Base-by-base conservation (phyloP, 2,329 filamentous ascomycete genomes). In the Lanzia echinophila region DNA sequence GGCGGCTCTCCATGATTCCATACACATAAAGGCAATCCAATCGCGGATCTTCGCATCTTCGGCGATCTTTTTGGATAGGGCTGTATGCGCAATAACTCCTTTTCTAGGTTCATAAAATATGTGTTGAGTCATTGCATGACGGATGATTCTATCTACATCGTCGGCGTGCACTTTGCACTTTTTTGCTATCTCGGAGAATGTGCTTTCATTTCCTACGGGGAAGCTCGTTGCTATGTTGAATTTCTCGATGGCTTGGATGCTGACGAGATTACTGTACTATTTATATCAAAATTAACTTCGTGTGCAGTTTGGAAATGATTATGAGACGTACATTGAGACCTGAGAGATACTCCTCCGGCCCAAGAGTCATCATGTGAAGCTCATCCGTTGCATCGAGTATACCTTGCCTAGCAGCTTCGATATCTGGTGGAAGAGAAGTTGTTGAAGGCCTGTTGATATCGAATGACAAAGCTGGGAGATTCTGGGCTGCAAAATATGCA, bases 51-150 rank as follows among this genome's bases (percentile, higher is more conserved):
- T 47, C 10, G 36, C 24, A 12, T 56, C 50, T 22, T 65, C 58
- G 2, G 46, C 49, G 12, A 68, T 46, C 19, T 61, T 6, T 10
- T 55, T 56, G 1, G 60, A 65, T 5, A 56, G 53, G 24, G 60
- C 56, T 7, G 56, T 65, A 45, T 66, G 62, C 1, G 49, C 36
- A 3, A 65, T 48, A 3, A 58, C 12, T 5, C 56, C 58, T 38
- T 54, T 56, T 5, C 44, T 17, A 0, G 59, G 53, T 38, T 66
- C 63, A 6, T 54, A 28, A 53, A 65, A 65, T n/a, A 65, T 54
- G 2, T 53, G 55, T 11, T 58, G 48, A 1, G 57, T 57, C 50
- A 65, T 65, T 2, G 60, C 58, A 34, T 61, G 58, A 8, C 62
- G 61, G 17, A 66, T 20, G 3, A 65, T 34, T 10, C 61, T 51